A percentile compares a stretch with the other conserved stretches of the same genome.
These are phyloP conservation scores for Schwanniomyces vanrijiae DNA, from an alignment of 805 yeast species.

Conservation along the genomic window DNA sequence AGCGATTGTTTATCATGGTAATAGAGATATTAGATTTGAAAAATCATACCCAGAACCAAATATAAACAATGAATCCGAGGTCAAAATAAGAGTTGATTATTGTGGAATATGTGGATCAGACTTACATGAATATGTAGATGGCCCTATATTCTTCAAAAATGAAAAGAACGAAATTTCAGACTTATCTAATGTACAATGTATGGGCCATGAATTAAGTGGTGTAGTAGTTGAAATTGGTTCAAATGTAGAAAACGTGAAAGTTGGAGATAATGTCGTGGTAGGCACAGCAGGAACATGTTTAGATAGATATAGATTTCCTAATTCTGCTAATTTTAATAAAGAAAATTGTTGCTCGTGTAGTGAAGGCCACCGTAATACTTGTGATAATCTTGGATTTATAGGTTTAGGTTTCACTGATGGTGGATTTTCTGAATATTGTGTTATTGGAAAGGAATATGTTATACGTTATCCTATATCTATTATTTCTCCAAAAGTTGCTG, in stretches of 20 bases:
- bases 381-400: conserved; percentile 46
- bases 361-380: conserved; percentile 52
- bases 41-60: conserved; percentile 25
- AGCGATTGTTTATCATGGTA: conserved; percentile 24
- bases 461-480: conserved; percentile 42
- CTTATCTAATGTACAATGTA: conserved; percentile 32
- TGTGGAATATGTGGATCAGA: conserved; percentile 70
- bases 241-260: conserved; percentile 46
- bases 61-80: conserved; percentile 8
- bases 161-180: conserved; percentile 47
- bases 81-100: conserved; percentile 57
- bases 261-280: conserved; percentile 69
- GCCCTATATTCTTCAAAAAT: conserved; percentile 56
- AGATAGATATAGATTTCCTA: conserved; percentile 43
- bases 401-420: conserved; percentile 62
- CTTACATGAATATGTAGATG: conserved; percentile 54
- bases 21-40: conserved; percentile 14
- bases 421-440: conserved; percentile 51
- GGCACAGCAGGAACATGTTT: conserved; percentile 62
- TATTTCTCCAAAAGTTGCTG: conserved; percentile 44
- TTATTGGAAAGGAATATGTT: conserved; percentile 40
- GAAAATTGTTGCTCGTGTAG: conserved; percentile 47
- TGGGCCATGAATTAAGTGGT: conserved; percentile 71
- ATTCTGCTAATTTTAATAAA: conserved; percentile 23
- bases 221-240: conserved; percentile 59